Evolutionary conservation across 352 stramenopile genomes (phyloP), one percentile per base, ranked within the genome.

Genomic region (Thraustochytrium striatum): DNA sequence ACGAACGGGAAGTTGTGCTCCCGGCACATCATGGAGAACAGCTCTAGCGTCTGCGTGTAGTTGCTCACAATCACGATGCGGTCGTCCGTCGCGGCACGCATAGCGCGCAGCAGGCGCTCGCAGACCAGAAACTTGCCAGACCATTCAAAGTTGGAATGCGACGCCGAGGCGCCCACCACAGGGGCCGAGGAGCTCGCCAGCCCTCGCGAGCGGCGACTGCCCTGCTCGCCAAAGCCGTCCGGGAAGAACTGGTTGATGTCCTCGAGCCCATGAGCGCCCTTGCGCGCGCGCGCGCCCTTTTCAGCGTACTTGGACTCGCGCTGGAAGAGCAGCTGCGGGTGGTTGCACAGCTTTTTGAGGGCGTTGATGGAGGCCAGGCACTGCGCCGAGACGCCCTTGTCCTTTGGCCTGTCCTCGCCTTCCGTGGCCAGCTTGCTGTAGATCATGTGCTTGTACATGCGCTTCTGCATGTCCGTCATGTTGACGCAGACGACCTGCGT

Each of bases 1-100:
- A 97, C 92, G 83, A 98, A 98, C 2, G 55, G 55, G 41, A 80
- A 93, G 13, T 80, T 87, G 55, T 91, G 90, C 58, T 93, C 85
- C 43, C 82, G 35, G 68, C 89, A 94, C 86, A 94, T 91, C 35
- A 72, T 81, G 21, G 86, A 88, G 81, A 95, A 93, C 30, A 95
- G 83, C 82, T 94, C 90, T 13, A 95, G 83, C 5, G 87, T 92
- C 75, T 92, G 91, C 0, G 95, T 99, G 82, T 98, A 98, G 84
- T 98, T 98, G 0, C 93, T 98, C 8, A 99, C 92, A 72, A 99
- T 97, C 25, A 99, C 95, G 82, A 99, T 98, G 38, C 96, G 92
- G 81, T 99, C 95, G 25, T 93, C 94, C 8, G 93, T 95, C 25
- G 88, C 90, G 53, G 92, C 95, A 35, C 91, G 87, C 94, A 98